phyloP scores from a whole-genome alignment of 2,329 filamentous ascomycete species.

The Apiospora aurea region DNA sequence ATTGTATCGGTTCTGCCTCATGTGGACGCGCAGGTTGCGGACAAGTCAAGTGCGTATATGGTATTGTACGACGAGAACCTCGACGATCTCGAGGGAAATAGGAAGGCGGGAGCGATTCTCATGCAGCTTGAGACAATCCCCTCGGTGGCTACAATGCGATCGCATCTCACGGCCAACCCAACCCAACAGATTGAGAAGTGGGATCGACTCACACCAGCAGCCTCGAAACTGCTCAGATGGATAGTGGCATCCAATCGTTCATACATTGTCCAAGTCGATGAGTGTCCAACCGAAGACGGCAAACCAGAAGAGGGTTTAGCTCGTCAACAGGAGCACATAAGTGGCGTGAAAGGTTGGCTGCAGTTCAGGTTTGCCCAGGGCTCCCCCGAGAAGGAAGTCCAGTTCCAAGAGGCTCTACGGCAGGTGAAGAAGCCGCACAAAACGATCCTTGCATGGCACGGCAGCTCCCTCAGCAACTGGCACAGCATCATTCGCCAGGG shows the following conservation, averaged over 20 bases:
- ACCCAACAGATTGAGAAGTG: constrained; percentile 50
- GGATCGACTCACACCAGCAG: constrained; percentile 67
- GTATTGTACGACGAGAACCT: constrained; percentile 63
- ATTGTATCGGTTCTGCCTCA: constrained; percentile 29
- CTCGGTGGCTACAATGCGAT: constrained; percentile 63
- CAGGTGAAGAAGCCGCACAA: constrained; percentile 45
- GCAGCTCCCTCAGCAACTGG: constrained; percentile 80
- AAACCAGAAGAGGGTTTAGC: constrained; percentile 24
- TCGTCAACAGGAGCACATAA: constrained; percentile 58
- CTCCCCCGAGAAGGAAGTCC: constrained; percentile 83
- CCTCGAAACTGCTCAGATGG: constrained; percentile 78
- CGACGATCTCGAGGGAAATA: constrained; percentile 54
- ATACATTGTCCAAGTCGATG: constrained; percentile 79
- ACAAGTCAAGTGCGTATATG: constrained; percentile 30
- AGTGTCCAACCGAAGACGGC: constrained; percentile 37
- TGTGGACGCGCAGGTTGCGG: not conserved
- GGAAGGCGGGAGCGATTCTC: constrained; percentile 59
- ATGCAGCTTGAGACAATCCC: constrained; percentile 67
- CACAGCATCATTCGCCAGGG: constrained; percentile 88
- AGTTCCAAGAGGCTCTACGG: constrained; percentile 71
- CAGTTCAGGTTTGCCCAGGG: constrained; percentile 92
- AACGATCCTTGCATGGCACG: constrained; percentile 88
- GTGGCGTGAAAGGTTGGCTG: constrained; percentile 70
- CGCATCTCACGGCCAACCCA: constrained; percentile 51
- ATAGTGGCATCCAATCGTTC: constrained; percentile 90